Evolutionary conservation across 139 green algal genomes (phyloP).

Genomic region (Chlorella vulgaris): DNA sequence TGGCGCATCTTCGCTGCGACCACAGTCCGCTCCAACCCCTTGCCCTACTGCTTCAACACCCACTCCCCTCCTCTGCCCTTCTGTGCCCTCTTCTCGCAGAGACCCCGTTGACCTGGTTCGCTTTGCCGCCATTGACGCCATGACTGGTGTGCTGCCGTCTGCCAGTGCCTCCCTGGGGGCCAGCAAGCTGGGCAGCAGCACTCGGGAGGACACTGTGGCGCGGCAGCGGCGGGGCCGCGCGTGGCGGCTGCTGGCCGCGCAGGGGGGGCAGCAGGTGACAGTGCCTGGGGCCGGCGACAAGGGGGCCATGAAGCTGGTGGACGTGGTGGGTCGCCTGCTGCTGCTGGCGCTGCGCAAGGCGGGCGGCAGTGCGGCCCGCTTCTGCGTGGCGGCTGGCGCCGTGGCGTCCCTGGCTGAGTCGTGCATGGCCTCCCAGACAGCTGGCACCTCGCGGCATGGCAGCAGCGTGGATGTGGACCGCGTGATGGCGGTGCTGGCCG

Average conservation of each 20-base stretch:
- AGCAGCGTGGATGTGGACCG: conserved; percentile 26
- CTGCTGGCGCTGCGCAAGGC: conserved; percentile 45
- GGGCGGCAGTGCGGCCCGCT: conserved; percentile 26
- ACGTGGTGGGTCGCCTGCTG: conserved; percentile 49
- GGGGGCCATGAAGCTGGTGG: conserved; percentile 26
- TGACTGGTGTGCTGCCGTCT: conserved; percentile 54
- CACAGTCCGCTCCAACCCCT: no score
- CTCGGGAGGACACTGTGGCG: conserved; percentile 40
- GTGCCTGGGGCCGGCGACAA: conserved; percentile 30
- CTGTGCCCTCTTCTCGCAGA: conserved; percentile 38
- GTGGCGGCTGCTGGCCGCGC: conserved; percentile 70
- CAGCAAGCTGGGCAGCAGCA: conserved; percentile 12
- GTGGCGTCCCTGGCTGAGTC: conserved; percentile 43
- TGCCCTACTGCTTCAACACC: no score
- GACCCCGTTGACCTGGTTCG: conserved; percentile 72
- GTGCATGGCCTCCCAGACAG: conserved; percentile 33
- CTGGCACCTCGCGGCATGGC: conserved; percentile 27
- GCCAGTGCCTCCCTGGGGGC: conserved; percentile 13
- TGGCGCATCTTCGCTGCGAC: no score
- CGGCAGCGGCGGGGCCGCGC: conserved; percentile 49
- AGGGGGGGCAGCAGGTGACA: conserved; percentile 37
- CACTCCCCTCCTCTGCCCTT: no score
- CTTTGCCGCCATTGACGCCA: conserved; percentile 67
- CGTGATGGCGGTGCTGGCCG: conserved; percentile 31
- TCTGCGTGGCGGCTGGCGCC: conserved; percentile 30